These are phyloP conservation scores for Blastomyces emzantsi DNA, from an alignment of 2,329 filamentous ascomycete genomes.

Conservation along the genomic window DNA sequence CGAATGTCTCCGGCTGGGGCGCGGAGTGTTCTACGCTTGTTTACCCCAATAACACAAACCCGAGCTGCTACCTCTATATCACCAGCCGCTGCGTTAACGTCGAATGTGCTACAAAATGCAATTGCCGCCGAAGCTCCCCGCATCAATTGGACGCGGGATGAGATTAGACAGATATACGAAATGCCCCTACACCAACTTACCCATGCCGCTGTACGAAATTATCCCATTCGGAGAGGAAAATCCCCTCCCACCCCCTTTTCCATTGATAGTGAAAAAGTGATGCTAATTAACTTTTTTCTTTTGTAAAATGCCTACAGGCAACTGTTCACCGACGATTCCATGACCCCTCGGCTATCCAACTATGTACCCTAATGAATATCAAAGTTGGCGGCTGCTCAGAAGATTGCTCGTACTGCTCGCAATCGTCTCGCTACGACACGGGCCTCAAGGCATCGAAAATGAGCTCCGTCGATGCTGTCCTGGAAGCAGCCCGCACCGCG, in stretches of 20 bases:
- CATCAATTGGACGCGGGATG: constrained; percentile 70
- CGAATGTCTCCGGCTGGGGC: background rate
- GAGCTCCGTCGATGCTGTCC: constrained; percentile 68
- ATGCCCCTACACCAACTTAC: constrained; percentile 71
- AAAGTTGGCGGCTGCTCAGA: constrained; percentile 89
- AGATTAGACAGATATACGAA: constrained; percentile 74
- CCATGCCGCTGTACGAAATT: constrained; percentile 54
- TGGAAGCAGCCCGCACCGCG: constrained; percentile 66
- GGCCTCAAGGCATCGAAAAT: constrained; percentile 73
- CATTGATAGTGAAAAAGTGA: background rate
- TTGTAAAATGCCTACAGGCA: constrained; percentile 44
- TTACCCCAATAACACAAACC: constrained; percentile 10
- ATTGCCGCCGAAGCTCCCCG: constrained; percentile 42
- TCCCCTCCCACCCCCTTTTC: background rate
- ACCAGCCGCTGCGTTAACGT: constrained; percentile 21
- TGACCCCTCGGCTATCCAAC: constrained; percentile 71
- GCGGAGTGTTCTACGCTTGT: background rate
- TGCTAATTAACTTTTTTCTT: background rate
- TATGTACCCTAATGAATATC: constrained; percentile 95
- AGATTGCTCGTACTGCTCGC: constrained; percentile 88
- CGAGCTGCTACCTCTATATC: constrained; percentile 23
- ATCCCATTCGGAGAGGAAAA: background rate
- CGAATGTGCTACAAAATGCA: constrained; percentile 29
- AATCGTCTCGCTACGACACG: constrained; percentile 71
- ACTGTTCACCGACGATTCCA: constrained; percentile 78